Evolutionary conservation across 495 filamentous ascomycete species (phyloP).

Genomic region (Neurospora tetraspora): DNA sequence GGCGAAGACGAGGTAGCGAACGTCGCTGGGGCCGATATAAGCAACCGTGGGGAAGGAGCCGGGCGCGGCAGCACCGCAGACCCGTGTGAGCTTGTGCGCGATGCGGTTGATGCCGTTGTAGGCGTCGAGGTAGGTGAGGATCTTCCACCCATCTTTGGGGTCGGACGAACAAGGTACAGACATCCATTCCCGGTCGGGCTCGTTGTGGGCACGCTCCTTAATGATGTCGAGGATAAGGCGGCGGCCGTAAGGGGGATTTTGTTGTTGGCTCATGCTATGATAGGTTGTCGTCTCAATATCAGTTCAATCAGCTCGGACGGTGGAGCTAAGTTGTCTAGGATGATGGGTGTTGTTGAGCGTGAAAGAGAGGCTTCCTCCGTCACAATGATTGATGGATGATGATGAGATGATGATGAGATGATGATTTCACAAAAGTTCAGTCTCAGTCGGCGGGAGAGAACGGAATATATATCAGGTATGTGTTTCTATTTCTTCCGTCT

Average conservation of each 20-base stretch:
- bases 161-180: slow-evolving; percentile 31
- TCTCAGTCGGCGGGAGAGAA: background rate
- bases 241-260: slow-evolving; percentile 15
- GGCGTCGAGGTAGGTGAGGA: slow-evolving; percentile 36
- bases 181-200: slow-evolving; percentile 33
- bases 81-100: slow-evolving; percentile 37
- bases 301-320: background rate
- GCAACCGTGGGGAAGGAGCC: slow-evolving; percentile 32
- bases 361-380: background rate
- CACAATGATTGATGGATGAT: background rate
- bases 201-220: slow-evolving; percentile 36
- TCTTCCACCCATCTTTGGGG: slow-evolving; percentile 41
- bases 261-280: slow-evolving; percentile 10
- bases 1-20: slow-evolving; percentile 36
- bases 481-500: background rate
- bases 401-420: background rate
- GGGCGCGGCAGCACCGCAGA: slow-evolving; percentile 23
- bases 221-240: slow-evolving; percentile 35
- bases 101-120: slow-evolving; percentile 42
- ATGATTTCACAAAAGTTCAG: background rate
- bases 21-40: slow-evolving; percentile 38
- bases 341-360: background rate
- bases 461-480: background rate
- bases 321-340: background rate
- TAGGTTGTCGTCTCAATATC: background rate